Percentiles rank a stretch among this genome's conserved stretches.
Conservation (phyloP, 164 flowering plant species). For the Paratinospora sagittata region DNA sequence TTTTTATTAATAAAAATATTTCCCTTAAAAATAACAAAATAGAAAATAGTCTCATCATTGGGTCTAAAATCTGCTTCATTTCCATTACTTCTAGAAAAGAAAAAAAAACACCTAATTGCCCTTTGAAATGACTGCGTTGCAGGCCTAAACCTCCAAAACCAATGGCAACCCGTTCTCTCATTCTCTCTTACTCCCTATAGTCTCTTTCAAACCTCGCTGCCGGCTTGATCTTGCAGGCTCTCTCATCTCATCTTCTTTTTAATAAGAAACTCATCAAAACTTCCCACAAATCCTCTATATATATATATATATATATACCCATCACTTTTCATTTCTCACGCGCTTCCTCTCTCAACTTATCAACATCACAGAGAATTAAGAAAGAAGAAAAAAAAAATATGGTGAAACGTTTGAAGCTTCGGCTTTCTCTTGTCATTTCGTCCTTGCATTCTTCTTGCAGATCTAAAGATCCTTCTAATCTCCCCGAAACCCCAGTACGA, state of each 20-base stretch:
- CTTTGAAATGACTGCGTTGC: constrained; percentile 3
- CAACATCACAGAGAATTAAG: neutral
- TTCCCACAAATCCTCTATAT: neutral
- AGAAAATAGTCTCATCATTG: too few species aligned
- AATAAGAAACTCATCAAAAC: too few species aligned
- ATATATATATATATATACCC: neutral
- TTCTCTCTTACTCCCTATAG: neutral
- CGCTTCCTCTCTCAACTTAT: neutral
- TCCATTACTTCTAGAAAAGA: too few species aligned
- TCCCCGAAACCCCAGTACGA: constrained; percentile 21
- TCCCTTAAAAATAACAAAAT: too few species aligned
- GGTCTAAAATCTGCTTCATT: neutral
- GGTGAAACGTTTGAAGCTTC: constrained; percentile 36
- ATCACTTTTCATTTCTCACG: neutral
- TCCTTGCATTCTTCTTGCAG: constrained; percentile 37
- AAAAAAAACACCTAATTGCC: neutral
- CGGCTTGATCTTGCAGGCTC: too few species aligned
- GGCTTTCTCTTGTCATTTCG: constrained; percentile 23
- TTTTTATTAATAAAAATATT: too few species aligned
- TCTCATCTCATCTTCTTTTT: too few species aligned
- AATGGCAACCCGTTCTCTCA: neutral
- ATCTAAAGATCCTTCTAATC: constrained; percentile 21
- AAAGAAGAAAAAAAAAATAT: constrained; percentile 17
- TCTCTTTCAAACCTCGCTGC: neutral
- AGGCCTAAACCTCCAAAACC: neutral